phyloP scores from a whole-genome alignment of 1,284 basidiomycete genomes.

The Apiotrichum laibachii region DNA sequence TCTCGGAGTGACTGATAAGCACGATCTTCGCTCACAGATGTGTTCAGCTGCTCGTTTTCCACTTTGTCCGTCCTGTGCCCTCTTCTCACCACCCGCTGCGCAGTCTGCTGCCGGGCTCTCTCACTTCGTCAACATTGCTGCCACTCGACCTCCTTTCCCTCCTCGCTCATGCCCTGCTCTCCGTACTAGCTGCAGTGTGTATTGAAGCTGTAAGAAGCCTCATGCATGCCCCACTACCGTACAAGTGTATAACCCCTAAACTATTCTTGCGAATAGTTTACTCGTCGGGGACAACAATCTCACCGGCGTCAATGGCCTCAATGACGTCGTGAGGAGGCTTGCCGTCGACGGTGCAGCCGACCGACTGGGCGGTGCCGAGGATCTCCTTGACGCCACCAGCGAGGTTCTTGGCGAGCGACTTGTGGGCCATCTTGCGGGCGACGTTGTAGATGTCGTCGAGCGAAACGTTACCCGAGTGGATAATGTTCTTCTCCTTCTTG shows the following conservation, averaged over 20 bases:
- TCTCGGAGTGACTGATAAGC: no score
- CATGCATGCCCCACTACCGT: slow-evolving; percentile 30
- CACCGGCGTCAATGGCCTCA: slow-evolving; percentile 91
- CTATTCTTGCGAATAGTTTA: slow-evolving; percentile 54
- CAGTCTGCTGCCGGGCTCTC: no score
- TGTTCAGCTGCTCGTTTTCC: no score
- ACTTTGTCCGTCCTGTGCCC: no score
- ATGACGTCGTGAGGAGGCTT: slow-evolving; percentile 92
- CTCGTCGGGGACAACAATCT: slow-evolving; percentile 91
- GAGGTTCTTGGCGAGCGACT: slow-evolving; percentile 90
- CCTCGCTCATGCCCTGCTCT: background rate
- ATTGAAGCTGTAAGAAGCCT: slow-evolving; percentile 18
- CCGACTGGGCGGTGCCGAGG: slow-evolving; percentile 82
- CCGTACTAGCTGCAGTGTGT: background rate
- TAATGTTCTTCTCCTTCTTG: slow-evolving; percentile 99
- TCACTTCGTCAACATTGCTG: no score
- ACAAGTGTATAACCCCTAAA: slow-evolving; percentile 12
- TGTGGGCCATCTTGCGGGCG: slow-evolving; percentile 85
- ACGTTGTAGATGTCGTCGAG: slow-evolving; percentile 92
- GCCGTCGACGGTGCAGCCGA: slow-evolving; percentile 97
- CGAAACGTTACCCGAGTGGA: slow-evolving; percentile 91
- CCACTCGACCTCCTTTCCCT: no score
- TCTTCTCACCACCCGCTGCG: no score
- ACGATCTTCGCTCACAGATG: background rate
- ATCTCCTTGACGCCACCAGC: slow-evolving; percentile 92